A percentile compares a stretch with the other conserved stretches of the same genome.
These are phyloP conservation scores for Myotisia sp. DNA, from an alignment of 2,329 filamentous ascomycete species.

Conservation along the genomic window DNA sequence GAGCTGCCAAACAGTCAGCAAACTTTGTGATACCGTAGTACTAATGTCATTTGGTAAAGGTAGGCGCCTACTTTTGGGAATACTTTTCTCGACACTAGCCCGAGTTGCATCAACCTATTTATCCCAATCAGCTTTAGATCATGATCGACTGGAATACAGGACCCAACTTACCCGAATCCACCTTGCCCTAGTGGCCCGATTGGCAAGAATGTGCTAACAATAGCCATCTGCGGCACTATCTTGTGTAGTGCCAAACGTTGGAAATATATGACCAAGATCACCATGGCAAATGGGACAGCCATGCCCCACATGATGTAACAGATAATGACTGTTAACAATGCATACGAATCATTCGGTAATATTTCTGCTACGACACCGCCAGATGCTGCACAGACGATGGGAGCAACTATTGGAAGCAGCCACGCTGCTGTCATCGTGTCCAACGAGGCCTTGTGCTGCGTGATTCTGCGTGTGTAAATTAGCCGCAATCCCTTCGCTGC, in stretches of 20 bases:
- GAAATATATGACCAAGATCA: conserved; percentile 54
- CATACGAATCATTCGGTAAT: conserved; percentile 40
- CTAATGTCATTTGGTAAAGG: neutral
- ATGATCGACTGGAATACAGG: neutral
- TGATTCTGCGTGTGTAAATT: conserved; percentile 6
- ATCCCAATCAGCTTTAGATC: neutral
- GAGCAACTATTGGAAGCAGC: conserved; percentile 52
- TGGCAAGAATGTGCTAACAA: conserved; percentile 54
- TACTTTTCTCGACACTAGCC: conserved; percentile 29
- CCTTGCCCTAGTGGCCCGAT: conserved; percentile 53
- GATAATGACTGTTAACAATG: conserved; percentile 47
- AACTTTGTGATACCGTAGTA: no score
- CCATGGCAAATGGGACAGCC: conserved; percentile 46
- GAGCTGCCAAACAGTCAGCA: conserved; percentile 7
- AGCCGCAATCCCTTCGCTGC: neutral
- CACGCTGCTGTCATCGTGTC: conserved; percentile 50
- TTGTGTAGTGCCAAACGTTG: conserved; percentile 53
- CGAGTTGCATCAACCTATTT: conserved; percentile 37
- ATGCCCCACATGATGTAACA: conserved; percentile 58
- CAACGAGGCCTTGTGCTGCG: conserved; percentile 22
- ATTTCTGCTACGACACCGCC: conserved; percentile 51
- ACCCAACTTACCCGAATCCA: conserved; percentile 39
- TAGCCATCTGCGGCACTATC: conserved; percentile 50
- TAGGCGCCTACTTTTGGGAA: conserved; percentile 20
- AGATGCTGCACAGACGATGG: conserved; percentile 50